Evolutionary conservation across 2,329 filamentous ascomycete species (phyloP).

Genomic region (Ophiostoma perfectum): DNA sequence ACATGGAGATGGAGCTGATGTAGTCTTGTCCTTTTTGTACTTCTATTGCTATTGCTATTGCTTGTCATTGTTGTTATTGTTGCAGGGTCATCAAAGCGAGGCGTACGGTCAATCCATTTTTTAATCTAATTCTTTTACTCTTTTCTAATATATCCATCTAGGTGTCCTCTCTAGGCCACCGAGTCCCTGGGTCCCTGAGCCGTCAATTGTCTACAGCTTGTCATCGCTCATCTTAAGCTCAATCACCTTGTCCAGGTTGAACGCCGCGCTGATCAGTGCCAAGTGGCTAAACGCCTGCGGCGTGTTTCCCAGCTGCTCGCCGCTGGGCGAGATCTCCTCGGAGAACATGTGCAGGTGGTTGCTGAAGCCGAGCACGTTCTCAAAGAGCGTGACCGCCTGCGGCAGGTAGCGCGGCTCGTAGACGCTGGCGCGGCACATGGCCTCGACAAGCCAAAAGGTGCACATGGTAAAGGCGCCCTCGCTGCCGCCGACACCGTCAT

Average conservation of each 20-base stretch:
- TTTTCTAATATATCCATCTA: too few relatives aligned
- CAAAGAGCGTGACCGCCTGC: constrained; percentile 63
- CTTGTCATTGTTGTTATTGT: not conserved
- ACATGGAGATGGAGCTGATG: constrained; percentile 42
- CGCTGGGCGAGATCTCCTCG: constrained; percentile 68
- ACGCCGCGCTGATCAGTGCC: constrained; percentile 69
- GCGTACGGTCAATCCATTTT: not conserved
- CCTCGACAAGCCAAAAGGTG: constrained; percentile 78
- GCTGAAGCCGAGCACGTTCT: constrained; percentile 70
- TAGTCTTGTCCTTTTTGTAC: not conserved
- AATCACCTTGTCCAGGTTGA: constrained; percentile 60
- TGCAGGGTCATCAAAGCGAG: not conserved
- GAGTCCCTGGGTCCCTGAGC: too few relatives aligned
- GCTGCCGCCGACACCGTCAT: constrained; percentile 67
- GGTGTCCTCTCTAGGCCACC: too few relatives aligned
- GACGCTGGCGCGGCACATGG: constrained; percentile 61
- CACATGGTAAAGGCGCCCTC: constrained; percentile 79
- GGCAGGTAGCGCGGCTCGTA: constrained; percentile 61
- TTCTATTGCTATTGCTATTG: not conserved
- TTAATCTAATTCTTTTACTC: too few relatives aligned
- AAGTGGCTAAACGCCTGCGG: constrained; percentile 75
- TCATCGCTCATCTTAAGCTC: constrained; percentile 30
- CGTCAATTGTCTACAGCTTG: constrained; percentile 21
- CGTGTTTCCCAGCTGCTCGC: constrained; percentile 74
- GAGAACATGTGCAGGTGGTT: constrained; percentile 76